Base-by-base conservation (phyloP, 345 rosid species). In the Aurinia saxatilis region DNA sequence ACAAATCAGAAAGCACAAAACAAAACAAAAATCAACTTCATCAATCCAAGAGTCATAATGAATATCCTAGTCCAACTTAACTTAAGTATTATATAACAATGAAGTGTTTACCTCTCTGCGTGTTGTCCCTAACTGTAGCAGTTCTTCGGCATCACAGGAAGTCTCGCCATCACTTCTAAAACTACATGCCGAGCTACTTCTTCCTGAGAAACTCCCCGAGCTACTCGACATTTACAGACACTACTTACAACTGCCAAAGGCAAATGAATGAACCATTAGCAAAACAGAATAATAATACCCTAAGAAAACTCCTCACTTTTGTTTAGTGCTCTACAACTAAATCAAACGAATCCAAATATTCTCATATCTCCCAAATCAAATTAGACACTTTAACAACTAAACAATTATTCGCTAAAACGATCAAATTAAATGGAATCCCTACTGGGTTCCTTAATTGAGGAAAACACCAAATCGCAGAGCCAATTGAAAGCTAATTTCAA, bases 91-190 rank as follows among this genome's bases (percentile, higher is more conserved):
- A 46, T 36, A 33, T 27, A n/a, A 35, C 39, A 49, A 37, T 13
- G 40, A 64, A 40, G 11, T 5, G 37, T 10, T 56, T 49, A 84
- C 95, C 89, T 85, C 88, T 56, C 57, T 73, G 70, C 82, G 83
- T 75, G 79, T 67, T 5, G 80, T 68, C 11, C 78, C 80, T 42
- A 88, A 71, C 71, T 80, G 76, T 36, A 80, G 34, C 68, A 85
- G 86, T 8, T 85, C 90, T 30, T 79, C 81, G 27, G 46, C 75
- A 13, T 84, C 83, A 13, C 72, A 74, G 34, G 45, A 57, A 54
- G 53, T 63, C 2, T 75, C 78, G 36, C 78, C 8, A 19, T 75
- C 77, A 61, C 75, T 79, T 68, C 62, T 75, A 34, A 79, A 81
- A 56, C 78, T 78, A 52, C 63, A 74, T 0, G 34, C 71, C 7